Evolutionary conservation across 2,329 filamentous ascomycete genomes (phyloP).

Genomic region (Aspergillus fijiensis): DNA sequence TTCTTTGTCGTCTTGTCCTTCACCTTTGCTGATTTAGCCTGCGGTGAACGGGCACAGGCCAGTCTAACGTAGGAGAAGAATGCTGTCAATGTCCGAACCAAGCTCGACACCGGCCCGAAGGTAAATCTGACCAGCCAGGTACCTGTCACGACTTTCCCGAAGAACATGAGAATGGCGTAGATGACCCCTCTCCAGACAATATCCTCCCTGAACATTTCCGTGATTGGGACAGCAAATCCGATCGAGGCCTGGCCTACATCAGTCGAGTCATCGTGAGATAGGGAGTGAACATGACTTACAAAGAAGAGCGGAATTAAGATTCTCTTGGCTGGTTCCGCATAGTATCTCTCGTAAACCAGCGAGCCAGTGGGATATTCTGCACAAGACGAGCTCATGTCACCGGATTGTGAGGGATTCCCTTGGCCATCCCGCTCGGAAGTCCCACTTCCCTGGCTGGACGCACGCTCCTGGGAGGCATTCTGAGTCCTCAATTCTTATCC

Average conservation of each 20-base stretch:
- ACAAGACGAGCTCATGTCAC: not conserved
- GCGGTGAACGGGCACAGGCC: conserved; percentile 3
- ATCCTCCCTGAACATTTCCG: conserved; percentile 61
- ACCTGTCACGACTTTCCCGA: conserved; percentile 62
- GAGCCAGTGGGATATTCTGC: conserved; percentile 21
- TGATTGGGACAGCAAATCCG: conserved; percentile 76
- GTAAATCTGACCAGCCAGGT: conserved; percentile 54
- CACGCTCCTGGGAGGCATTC: not conserved
- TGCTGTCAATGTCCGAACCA: conserved; percentile 8
- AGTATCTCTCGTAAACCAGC: conserved; percentile 49
- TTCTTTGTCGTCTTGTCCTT: not conserved
- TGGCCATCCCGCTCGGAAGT: not conserved
- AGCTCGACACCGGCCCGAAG: conserved; percentile 9
- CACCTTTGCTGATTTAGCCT: not conserved
- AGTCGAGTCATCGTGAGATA: not conserved
- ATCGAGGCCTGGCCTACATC: conserved; percentile 51
- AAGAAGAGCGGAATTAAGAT: conserved; percentile 74
- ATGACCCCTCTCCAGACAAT: conserved; percentile 72
- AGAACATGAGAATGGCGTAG: conserved; percentile 68
- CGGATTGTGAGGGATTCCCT: not conserved
- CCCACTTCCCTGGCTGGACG: not conserved
- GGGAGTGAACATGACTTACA: conserved; percentile 42
- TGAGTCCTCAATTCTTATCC: not conserved
- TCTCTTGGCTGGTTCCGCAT: conserved; percentile 45
- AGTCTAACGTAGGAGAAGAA: conserved; percentile 4